Conservation (phyloP, 495 filamentous ascomycete species). For the Lophiostoma macrostomum region DNA sequence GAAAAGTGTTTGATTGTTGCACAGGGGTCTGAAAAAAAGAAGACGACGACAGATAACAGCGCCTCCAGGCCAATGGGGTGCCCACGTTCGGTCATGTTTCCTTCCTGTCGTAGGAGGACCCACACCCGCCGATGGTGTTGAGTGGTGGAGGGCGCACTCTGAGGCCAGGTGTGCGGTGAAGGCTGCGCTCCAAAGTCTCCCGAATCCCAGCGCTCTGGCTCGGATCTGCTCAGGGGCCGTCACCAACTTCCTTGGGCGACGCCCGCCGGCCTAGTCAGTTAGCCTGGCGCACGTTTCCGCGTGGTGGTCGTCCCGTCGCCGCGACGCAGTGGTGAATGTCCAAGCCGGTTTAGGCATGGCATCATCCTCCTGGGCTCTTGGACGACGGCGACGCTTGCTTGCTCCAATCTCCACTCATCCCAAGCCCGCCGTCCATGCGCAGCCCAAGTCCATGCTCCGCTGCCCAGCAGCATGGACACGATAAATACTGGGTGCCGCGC, state of each 20-base stretch:
- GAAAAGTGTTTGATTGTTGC: constrained; percentile 17
- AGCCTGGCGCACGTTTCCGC: constrained; percentile 24
- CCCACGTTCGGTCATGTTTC: constrained; percentile 10
- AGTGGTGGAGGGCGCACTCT: neutral
- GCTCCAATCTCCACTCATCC: constrained; percentile 16
- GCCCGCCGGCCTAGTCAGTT: no score
- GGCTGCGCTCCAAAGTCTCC: neutral
- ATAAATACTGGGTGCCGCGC: constrained; percentile 10
- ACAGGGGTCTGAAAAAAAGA: constrained; percentile 2
- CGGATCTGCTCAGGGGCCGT: constrained; percentile 26
- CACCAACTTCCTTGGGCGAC: constrained; percentile 13
- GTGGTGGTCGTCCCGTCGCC: constrained; percentile 25
- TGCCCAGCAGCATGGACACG: constrained; percentile 21
- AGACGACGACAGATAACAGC: constrained; percentile 11
- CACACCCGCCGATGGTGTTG: neutral
- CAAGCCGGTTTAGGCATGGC: constrained; percentile 7
- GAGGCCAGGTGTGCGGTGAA: neutral
- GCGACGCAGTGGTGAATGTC: constrained; percentile 16
- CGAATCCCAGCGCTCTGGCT: constrained; percentile 21
- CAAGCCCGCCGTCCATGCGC: constrained; percentile 3
- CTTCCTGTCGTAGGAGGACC: neutral
- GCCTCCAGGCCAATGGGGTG: constrained; percentile 12
- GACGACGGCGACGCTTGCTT: neutral
- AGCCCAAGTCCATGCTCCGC: constrained; percentile 2
- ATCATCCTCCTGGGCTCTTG: neutral